These are phyloP conservation scores for Vaccinium myrtillus DNA, from an alignment of 148 eudicot species.

Conservation along the genomic window DNA sequence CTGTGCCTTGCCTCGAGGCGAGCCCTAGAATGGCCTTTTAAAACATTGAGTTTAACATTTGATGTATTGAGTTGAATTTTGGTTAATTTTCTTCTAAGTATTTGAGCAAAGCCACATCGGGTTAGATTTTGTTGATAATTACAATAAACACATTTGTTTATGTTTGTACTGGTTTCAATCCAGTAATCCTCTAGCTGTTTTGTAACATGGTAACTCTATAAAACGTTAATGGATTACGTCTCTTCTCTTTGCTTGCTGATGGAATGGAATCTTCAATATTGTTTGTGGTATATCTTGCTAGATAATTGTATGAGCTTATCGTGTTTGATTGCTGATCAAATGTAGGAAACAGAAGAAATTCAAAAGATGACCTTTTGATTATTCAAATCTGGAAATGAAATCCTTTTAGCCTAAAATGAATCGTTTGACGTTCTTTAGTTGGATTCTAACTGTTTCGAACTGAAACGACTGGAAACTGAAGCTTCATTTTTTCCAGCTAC, in stretches of 20 bases:
- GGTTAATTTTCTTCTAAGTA: neutral
- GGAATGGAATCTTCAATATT: neutral
- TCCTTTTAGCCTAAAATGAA: neutral
- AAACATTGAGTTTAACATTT: too few relatives aligned
- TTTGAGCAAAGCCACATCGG: neutral
- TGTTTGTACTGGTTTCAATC: neutral
- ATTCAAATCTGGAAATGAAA: neutral
- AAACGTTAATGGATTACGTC: neutral
- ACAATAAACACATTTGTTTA: neutral
- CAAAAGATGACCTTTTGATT: neutral
- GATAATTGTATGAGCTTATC: neutral
- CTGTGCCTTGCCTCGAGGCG: too few relatives aligned
- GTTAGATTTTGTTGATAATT: neutral
- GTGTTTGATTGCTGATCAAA: neutral
- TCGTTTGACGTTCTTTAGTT: neutral
- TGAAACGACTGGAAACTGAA: neutral
- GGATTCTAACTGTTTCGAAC: neutral
- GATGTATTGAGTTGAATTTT: neutral
- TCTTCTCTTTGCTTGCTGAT: neutral
- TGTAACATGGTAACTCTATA: neutral
- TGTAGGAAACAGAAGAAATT: neutral
- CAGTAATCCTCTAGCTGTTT: neutral
- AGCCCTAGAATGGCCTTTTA: too few relatives aligned
- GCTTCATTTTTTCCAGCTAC: neutral
- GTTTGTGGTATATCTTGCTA: neutral